Evolutionary conservation across 78 protist genomes (phyloP), one percentile per base, ranked within the genome.

Genomic region (Speleostelium caveatum): DNA sequence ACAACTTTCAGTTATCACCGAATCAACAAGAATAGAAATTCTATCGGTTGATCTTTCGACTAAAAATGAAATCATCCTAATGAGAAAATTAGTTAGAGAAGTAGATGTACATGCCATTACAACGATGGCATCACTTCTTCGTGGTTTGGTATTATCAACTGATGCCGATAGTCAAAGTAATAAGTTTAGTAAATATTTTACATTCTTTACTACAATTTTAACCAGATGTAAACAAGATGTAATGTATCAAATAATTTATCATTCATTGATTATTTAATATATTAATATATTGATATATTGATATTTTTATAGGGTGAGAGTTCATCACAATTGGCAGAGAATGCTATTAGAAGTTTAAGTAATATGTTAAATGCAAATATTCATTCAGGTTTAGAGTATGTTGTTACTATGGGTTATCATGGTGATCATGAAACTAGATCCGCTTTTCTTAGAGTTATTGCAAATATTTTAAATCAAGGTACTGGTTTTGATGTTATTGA

Each of bases 321-420:
- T 26, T 68, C 83, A 58, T 68, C 83, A 1, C 75, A 69, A 28
- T 65, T 93, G 26, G 80, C 91, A 3, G 94, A 87, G 30, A 41
- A 36, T 53, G 71, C 91, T 32, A 86, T 88, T 22, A 61, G 22
- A 42, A 66, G 86, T 61, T 53, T 93, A 17, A 51, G 75, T 36
- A 66, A 93, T 32, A 78, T 88, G 87, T 59, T 93, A 28, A 45
- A 59, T 35, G 96, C 96, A n/a, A 93, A 93, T 26, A 86, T 93
- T 68, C 73, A 75, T 6, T 42, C 51, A 16, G 94, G 94, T 63
- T 33, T 89, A 26, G 72, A 89, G 30, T 60, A 79, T 53, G 76
- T 73, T 2, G 75, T 90, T 8, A 35, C 72, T 32, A 76, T 88
- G 96, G 96, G 96, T 53, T 93, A 93, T 68, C 87, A 73, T 56